Conservation (phyloP, 805 yeast genomes). For the Myxozyma sirexii region DNA sequence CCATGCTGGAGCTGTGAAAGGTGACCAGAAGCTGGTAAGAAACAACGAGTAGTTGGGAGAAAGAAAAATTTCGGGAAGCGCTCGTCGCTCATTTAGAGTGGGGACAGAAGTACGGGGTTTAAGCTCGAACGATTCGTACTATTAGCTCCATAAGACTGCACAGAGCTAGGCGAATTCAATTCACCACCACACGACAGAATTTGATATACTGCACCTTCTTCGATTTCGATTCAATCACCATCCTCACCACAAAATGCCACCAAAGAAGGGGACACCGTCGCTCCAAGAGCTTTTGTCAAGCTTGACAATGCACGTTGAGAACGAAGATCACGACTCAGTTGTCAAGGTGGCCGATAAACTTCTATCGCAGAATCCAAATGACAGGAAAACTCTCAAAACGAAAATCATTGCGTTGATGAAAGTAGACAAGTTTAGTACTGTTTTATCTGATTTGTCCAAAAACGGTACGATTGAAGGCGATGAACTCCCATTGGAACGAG, state of each 20-base stretch:
- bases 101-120: too few relatives aligned
- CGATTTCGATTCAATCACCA: neutral
- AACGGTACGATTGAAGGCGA: slow-evolving; percentile 6
- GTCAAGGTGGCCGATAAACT: slow-evolving; percentile 41
- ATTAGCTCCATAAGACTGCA: too few relatives aligned
- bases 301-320: slow-evolving; percentile 44
- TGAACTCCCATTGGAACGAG: slow-evolving; percentile 48
- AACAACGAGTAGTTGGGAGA: too few relatives aligned
- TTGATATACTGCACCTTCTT: neutral
- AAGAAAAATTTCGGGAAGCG: too few relatives aligned
- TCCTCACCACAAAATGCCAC: slow-evolving; percentile 11
- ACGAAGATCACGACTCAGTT: slow-evolving; percentile 45
- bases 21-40: too few relatives aligned
- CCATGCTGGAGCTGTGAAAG: too few relatives aligned
- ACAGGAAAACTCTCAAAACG: slow-evolving; percentile 43
- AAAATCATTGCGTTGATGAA: slow-evolving; percentile 63
- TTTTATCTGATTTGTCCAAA: slow-evolving; percentile 49
- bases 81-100: too few relatives aligned
- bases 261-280: slow-evolving; percentile 15
- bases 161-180: too few relatives aligned
- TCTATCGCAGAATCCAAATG: slow-evolving; percentile 40
- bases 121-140: too few relatives aligned
- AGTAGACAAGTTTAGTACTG: slow-evolving; percentile 57
- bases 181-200: too few relatives aligned
- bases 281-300: slow-evolving; percentile 41